phyloP scores from a whole-genome alignment of 371 early-diverging fungal species.

The Fennellomyces sp. region DNA sequence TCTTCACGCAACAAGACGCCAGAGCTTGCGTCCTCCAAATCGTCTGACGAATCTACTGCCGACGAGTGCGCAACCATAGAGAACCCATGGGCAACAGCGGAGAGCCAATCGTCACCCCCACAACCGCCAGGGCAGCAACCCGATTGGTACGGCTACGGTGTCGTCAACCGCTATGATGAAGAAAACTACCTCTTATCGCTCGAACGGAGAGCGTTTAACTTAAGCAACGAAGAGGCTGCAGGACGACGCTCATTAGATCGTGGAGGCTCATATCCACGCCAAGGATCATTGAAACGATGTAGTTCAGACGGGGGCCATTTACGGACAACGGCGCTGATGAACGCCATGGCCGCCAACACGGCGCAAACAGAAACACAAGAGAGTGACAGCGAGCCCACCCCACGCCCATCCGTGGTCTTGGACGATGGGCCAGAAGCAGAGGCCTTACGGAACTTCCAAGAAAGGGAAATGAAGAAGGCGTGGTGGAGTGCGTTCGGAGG shows the following conservation, averaged over 20 bases:
- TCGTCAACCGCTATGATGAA: constrained; percentile 21
- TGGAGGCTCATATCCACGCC: constrained; percentile 6
- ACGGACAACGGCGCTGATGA: constrained; percentile 41
- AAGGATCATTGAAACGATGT: constrained; percentile 34
- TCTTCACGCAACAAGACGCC: constrained; percentile 16
- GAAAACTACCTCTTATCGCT: constrained; percentile 44
- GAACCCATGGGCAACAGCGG: constrained; percentile 9
- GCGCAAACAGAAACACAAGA: not conserved
- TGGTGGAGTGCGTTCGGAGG: constrained; percentile 41
- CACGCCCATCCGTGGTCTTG: constrained; percentile 23
- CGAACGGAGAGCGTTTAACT: constrained; percentile 39
- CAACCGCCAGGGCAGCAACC: constrained; percentile 20
- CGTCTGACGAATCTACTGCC: constrained; percentile 19
- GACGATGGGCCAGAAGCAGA: constrained; percentile 34
- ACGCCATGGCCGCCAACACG: constrained; percentile 41
- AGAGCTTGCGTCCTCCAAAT: constrained; percentile 20
- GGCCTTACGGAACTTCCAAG: constrained; percentile 30
- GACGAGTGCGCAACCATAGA: not conserved
- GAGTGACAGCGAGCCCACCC: constrained; percentile 20
- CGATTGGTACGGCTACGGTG: constrained; percentile 28
- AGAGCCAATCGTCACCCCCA: constrained; percentile 10
- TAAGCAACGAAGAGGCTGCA: not conserved
- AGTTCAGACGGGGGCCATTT: constrained; percentile 47
- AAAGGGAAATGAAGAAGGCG: constrained; percentile 33
- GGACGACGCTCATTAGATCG: constrained; percentile 6